Conservation (phyloP, 805 yeast species). For the Cyberlindnera euphorbiae region DNA sequence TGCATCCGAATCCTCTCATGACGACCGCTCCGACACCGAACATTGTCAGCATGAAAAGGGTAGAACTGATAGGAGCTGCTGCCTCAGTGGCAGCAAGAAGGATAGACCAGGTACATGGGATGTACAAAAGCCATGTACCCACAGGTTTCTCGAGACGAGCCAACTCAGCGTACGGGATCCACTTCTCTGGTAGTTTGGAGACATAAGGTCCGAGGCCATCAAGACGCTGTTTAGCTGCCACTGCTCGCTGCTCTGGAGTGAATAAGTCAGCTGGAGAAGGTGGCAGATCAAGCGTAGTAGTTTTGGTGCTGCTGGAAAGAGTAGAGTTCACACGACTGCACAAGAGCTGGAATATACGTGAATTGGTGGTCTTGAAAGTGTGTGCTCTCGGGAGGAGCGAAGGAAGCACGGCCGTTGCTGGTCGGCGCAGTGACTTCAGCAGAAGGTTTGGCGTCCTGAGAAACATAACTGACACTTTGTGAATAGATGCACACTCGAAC, state of each 20-base stretch:
- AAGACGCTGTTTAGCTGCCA: slow-evolving; percentile 35
- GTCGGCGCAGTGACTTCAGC: too few relatives aligned
- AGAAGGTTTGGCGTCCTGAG: background rate
- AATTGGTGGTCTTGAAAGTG: too few relatives aligned
- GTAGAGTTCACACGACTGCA: too few relatives aligned
- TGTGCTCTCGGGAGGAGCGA: too few relatives aligned
- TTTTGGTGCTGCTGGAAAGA: background rate
- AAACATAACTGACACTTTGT: too few relatives aligned
- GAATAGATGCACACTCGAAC: too few relatives aligned
- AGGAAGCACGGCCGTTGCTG: too few relatives aligned
- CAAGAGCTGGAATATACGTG: too few relatives aligned
- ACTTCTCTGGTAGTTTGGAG: slow-evolving; percentile 58
- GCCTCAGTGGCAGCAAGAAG: slow-evolving; percentile 78
- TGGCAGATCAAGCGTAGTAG: too few relatives aligned
- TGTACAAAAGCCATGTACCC: slow-evolving; percentile 79
- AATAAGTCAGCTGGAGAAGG: slow-evolving; percentile 5
- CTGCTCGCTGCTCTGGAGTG: slow-evolving; percentile 16
- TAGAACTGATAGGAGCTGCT: slow-evolving; percentile 62
- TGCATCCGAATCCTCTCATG: slow-evolving; percentile 98
- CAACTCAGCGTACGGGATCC: slow-evolving; percentile 88
- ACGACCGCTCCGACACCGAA: slow-evolving; percentile 82
- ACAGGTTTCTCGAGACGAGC: slow-evolving; percentile 93
- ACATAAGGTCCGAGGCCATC: slow-evolving; percentile 48
- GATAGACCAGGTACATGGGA: slow-evolving; percentile 92
- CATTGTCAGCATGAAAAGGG: slow-evolving; percentile 56